Base-by-base conservation (phyloP, 495 filamentous ascomycete genomes). In the Talaromyces adpressus region DNA sequence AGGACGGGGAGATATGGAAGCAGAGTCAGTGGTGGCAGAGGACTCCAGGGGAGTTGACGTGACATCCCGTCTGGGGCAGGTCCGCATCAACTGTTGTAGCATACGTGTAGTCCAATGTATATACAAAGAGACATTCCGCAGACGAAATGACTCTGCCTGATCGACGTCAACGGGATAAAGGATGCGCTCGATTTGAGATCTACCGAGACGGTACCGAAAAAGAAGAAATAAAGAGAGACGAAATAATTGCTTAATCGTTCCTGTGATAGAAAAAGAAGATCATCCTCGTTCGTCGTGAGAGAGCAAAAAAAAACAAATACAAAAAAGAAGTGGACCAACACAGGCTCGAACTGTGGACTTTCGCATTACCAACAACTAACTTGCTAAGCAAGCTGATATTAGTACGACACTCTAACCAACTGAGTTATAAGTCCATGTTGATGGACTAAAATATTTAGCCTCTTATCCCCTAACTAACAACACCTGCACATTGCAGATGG, bases 11-110 rank as follows among this genome's bases (percentile, higher is more conserved):
- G 27, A 20, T 6, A 2, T 57, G 54, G 54, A 57, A 57, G 14
- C 54, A 57, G 27, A 57, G 54, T 57, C 23, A 25, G 27, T 57
- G 54, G 54, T 57, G 54, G 54, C 54, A 57, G n/a, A 57, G 54
- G 54, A 29, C 54, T 34, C 20, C 27, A 34, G 54, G 54, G 2
- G 41, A 45, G 16, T 45, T 16, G 3, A n/a, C 41, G 29, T 30
- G 29, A n/a, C n/a, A n/a, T n/a, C n/a, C n/a, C n/a, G n/a, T n/a
- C n/a, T n/a, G n/a, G n/a, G n/a, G n/a, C n/a, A n/a, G 27, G 27
- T 27, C 27, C 27, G 5, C 27, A 4, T 27, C 27, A 27, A 27
- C 25, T 27, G 25, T 27, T 27, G 4, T 27, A 27, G 27, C 3
- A 4, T 0, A 3, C 5, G 27, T 27, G 3, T 4, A 4, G 27